These are phyloP conservation scores for Russula foetens DNA, from an alignment of 768 basidiomycete species.

Conservation along the genomic window DNA sequence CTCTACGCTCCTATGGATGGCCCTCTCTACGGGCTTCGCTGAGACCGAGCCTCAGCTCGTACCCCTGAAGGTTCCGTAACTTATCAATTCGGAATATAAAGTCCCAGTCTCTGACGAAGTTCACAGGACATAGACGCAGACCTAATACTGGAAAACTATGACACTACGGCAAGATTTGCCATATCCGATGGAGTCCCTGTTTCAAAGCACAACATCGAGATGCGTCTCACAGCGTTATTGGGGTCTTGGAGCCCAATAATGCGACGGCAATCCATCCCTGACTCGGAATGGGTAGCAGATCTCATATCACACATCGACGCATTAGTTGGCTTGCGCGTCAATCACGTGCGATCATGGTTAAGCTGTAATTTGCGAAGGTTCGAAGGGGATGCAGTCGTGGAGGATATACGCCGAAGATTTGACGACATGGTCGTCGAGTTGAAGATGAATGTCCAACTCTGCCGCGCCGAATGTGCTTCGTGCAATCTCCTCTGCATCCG, in stretches of 20 bases:
- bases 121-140: conserved; percentile 47
- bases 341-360: conserved; percentile 45
- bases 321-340: conserved; percentile 35
- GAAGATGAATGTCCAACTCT: conserved; percentile 39
- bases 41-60: conserved; percentile 40
- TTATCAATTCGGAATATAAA: no score
- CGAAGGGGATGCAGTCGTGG: conserved; percentile 35
- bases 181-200: conserved; percentile 22
- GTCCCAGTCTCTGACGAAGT: neutral
- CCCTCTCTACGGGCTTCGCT: conserved; percentile 39
- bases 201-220: conserved; percentile 22
- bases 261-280: conserved; percentile 30
- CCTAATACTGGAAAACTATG: conserved; percentile 30
- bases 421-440: conserved; percentile 39
- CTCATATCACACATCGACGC: conserved; percentile 33
- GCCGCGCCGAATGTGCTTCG: conserved; percentile 36
- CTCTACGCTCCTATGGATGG: conserved; percentile 34
- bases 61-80: conserved; percentile 39
- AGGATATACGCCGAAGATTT: conserved; percentile 37
- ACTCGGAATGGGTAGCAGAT: conserved; percentile 34
- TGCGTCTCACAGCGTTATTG: conserved; percentile 21
- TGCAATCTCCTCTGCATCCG: conserved; percentile 47
- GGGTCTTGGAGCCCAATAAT: conserved; percentile 26
- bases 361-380: conserved; percentile 41
- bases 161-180: conserved; percentile 30